Conservation (phyloP, 2,329 filamentous ascomycete genomes). For the Ascochyta viciae-villosae region DNA sequence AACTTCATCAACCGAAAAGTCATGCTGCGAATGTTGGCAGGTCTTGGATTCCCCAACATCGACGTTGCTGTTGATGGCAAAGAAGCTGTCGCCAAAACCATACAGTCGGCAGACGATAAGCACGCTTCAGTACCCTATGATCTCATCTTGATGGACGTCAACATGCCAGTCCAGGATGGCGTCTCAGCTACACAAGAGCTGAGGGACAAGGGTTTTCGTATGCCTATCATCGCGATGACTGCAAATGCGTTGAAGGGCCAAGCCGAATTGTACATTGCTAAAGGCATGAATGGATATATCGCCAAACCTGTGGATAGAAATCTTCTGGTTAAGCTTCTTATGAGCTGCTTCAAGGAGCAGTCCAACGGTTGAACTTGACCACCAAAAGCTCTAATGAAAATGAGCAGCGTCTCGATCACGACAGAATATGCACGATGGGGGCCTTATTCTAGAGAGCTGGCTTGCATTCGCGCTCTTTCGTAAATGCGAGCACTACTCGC, state of each 20-base stretch:
- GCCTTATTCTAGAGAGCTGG: too few relatives aligned
- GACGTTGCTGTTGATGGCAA: slow-evolving; percentile 51
- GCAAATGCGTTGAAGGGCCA: slow-evolving; percentile 65
- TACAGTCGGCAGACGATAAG: slow-evolving; percentile 2
- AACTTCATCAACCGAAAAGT: slow-evolving; percentile 58
- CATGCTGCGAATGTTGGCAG: slow-evolving; percentile 55
- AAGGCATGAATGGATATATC: slow-evolving; percentile 64
- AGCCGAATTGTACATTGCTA: slow-evolving; percentile 60
- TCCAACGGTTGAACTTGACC: not conserved
- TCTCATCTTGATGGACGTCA: slow-evolving; percentile 47
- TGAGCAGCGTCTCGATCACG: not conserved
- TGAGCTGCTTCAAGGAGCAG: slow-evolving; percentile 31
- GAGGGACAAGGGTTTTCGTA: slow-evolving; percentile 23
- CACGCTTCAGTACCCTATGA: slow-evolving; percentile 30
- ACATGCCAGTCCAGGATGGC: slow-evolving; percentile 46
- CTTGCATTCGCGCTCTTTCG: too few relatives aligned
- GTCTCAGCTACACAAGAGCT: slow-evolving; percentile 38
- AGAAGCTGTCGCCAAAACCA: slow-evolving; percentile 49
- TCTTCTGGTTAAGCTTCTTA: slow-evolving; percentile 54
- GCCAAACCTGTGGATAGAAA: slow-evolving; percentile 63
- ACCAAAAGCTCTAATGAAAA: not conserved
- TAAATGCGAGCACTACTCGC: too few relatives aligned
- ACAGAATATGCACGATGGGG: not conserved
- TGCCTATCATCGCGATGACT: slow-evolving; percentile 63
- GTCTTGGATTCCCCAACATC: slow-evolving; percentile 43